Evolutionary conservation across 140 eudicot genomes (phyloP).

Genomic region (Senecio squalidus): DNA sequence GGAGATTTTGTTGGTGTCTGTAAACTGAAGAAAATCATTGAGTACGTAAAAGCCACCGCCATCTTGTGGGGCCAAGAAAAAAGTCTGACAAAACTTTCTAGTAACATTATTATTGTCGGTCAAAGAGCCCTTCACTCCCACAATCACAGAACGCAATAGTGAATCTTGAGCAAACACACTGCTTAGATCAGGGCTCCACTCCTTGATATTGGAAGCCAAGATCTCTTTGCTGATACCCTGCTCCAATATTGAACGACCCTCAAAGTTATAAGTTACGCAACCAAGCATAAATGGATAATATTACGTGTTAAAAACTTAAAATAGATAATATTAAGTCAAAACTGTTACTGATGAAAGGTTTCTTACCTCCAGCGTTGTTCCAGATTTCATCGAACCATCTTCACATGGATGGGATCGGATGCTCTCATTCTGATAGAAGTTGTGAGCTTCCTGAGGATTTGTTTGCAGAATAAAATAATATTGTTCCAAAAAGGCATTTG

Average conservation of each 20-base stretch:
- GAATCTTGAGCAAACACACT: conserved; percentile 53
- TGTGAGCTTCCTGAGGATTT: conserved; percentile 19
- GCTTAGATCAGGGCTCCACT: conserved; percentile 36
- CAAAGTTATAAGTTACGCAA: neutral
- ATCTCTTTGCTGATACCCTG: conserved; percentile 48
- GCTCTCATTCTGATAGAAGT: conserved; percentile 28
- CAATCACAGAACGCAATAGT: conserved; percentile 32
- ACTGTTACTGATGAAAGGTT: neutral
- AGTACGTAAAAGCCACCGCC: conserved; percentile 54
- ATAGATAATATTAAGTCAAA: neutral
- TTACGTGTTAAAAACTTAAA: neutral
- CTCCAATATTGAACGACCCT: conserved; percentile 18
- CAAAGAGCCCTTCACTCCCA: conserved; percentile 45
- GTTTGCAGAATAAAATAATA: conserved; percentile 17
- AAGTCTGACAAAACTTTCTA: conserved; percentile 39
- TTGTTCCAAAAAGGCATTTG: conserved; percentile 28
- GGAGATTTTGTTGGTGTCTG: conserved; percentile 1
- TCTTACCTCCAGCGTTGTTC: conserved; percentile 28
- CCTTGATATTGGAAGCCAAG: conserved; percentile 33
- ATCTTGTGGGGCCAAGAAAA: conserved; percentile 56
- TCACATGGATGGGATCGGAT: conserved; percentile 15
- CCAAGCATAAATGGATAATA: neutral
- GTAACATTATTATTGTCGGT: conserved; percentile 33
- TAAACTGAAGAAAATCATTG: conserved; percentile 42
- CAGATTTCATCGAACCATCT: conserved; percentile 31